Base-by-base conservation (phyloP, 768 basidiomycete species). In the Rhodosporidiobolus sp. region DNA sequence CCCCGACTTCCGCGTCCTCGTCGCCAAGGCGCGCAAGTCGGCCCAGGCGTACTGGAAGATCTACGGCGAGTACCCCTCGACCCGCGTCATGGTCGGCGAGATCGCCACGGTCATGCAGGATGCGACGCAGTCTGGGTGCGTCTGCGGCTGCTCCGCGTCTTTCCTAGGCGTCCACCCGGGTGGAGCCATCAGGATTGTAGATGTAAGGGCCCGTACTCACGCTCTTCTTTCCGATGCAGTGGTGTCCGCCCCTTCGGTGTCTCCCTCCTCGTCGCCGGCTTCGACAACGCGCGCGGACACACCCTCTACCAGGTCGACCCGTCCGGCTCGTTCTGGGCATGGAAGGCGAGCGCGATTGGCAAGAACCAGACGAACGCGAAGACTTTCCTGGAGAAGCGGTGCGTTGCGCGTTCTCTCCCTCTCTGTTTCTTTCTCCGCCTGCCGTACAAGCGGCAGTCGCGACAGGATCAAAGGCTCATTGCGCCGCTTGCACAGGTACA, bases 321-420 rank as follows among this genome's bases (percentile, higher is more conserved):
- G 52, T 96, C 94, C 49, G 96, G 96, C 65, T 93, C 92, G 45
- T 99, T 92, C 83, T 99, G 96, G 96, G 95, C 96, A 43, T 99
- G 96, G 96, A 99, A 99, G 81, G 96, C 96, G 14, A 95, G 93
- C 80, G 96, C 96, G 19, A 99, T 98, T 78, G 96, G 96, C 52
- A 99, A 99, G 84, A 98, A 98, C 83, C 97, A 98, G 93, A 88
- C 94, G 57, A 99, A 99, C 78, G 96, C 94, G 48, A 99, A 99
- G 83, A 99, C 96, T 14, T 99, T 99, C 83, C 82, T 99, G 76
- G 96, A 99, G 83, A 99, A 99, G 83, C 88, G 96, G 92, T 94
- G 77, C 79, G 88, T 82, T 65, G 74, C 77, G 68, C 67, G 55
- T 57, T 67, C 79, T 78, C 76, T 75, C 64, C 74, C 69, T 77